phyloP scores from a whole-genome alignment of 306 rosid genomes.

The Gastrolobium villosum region DNA sequence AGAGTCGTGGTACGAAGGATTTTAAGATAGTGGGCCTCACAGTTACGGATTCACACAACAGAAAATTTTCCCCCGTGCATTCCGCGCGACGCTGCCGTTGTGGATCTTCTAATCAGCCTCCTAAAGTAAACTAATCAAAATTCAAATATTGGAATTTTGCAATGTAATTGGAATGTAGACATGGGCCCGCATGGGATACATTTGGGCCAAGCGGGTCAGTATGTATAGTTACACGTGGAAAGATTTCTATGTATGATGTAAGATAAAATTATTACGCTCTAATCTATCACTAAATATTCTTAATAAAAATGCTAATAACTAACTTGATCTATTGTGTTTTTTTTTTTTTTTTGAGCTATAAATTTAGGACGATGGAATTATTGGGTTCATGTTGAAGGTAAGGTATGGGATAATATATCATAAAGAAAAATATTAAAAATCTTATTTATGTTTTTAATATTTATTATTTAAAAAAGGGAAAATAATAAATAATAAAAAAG shows the following conservation, averaged over 20 bases:
- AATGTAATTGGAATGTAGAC: background rate
- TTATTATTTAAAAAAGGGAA: too few species aligned
- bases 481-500: background rate
- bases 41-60: constrained; percentile 29
- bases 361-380: background rate
- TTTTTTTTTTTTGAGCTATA: background rate
- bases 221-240: background rate
- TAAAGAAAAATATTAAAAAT: too few species aligned
- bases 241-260: too few species aligned
- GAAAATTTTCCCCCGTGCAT: constrained; percentile 72
- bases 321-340: too few species aligned
- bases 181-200: background rate
- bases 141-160: background rate
- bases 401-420: too few species aligned
- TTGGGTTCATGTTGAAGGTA: too few species aligned
- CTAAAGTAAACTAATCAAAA: too few species aligned
- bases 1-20: constrained; percentile 50
- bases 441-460: too few species aligned
- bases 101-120: background rate
- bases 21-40: constrained; percentile 37
- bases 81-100: constrained; percentile 72
- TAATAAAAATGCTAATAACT: too few species aligned
- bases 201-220: constrained; percentile 41
- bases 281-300: too few species aligned
- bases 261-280: too few species aligned